phyloP scores from a whole-genome alignment of 148 eudicot species.

The Suaeda aralocaspica region DNA sequence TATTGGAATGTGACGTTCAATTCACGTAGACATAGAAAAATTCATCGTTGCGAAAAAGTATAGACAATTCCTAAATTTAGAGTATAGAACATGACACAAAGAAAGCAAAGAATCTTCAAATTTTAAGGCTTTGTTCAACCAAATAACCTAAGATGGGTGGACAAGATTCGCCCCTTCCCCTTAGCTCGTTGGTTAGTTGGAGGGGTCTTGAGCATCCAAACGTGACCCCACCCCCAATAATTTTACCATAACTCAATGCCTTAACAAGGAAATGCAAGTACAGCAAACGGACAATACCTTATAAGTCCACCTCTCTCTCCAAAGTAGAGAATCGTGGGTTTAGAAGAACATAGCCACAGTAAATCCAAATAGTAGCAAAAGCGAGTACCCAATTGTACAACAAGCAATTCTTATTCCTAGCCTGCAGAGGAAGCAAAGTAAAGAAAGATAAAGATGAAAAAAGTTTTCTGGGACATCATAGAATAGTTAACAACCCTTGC shows the following conservation, averaged over 20 bases:
- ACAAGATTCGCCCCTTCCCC: neutral
- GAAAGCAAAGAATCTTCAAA: neutral
- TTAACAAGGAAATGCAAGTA: constrained; percentile 44
- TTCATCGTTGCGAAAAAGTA: no score
- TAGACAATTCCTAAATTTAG: no score
- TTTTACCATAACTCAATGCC: constrained; percentile 16
- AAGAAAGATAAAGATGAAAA: constrained; percentile 27
- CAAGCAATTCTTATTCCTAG: constrained; percentile 15
- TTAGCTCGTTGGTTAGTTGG: neutral
- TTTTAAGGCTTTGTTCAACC: neutral
- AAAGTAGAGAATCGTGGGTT: constrained; percentile 28
- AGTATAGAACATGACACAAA: neutral
- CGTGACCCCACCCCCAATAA: constrained; percentile 10
- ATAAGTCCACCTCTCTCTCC: constrained; percentile 19
- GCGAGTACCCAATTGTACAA: constrained; percentile 19
- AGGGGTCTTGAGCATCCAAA: constrained; percentile 14
- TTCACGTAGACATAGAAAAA: neutral
- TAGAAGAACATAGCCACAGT: constrained; percentile 20
- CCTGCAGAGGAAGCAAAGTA: constrained; percentile 24
- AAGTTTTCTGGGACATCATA: constrained; percentile 16
- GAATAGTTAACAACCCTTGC: constrained; percentile 12
- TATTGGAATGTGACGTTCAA: neutral
- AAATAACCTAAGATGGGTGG: neutral
- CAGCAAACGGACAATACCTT: constrained; percentile 39
- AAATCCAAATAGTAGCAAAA: constrained; percentile 15